phyloP scores from a whole-genome alignment of 139 green algal species.

The Chlorella ohadii region DNA sequence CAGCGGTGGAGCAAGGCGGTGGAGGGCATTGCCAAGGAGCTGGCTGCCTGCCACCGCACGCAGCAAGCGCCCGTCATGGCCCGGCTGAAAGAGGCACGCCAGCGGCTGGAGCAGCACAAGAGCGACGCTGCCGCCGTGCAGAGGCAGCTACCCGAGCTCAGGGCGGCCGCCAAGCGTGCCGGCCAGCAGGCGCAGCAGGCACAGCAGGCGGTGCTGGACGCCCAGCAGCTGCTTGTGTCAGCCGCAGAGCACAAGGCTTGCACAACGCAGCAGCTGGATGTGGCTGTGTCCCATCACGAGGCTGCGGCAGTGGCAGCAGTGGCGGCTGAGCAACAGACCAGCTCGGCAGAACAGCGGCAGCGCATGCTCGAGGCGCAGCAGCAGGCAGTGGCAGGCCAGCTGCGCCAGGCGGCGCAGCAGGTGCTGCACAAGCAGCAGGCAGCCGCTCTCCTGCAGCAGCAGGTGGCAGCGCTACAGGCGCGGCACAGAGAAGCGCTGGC shows the following conservation, averaged over 20 bases:
- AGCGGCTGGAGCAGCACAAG: slow-evolving; percentile 29
- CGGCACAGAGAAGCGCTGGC: not conserved
- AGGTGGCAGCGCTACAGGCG: slow-evolving; percentile 8
- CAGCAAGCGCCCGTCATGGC: slow-evolving; percentile 12
- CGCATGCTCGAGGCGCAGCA: slow-evolving; percentile 7
- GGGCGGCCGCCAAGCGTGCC: not conserved
- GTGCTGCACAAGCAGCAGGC: slow-evolving; percentile 2
- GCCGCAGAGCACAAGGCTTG: not conserved
- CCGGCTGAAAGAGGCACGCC: slow-evolving; percentile 30
- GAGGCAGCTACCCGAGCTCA: not conserved
- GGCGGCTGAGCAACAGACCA: slow-evolving; percentile 11
- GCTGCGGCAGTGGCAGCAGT: slow-evolving; percentile 20
- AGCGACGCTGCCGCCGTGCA: not conserved
- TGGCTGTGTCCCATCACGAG: slow-evolving; percentile 2
- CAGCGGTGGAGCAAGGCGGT: slow-evolving; percentile 30
- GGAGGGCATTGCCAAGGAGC: slow-evolving; percentile 26
- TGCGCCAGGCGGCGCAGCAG: slow-evolving; percentile 5
- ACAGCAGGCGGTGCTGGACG: not conserved
- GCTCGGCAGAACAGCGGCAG: slow-evolving; percentile 17
- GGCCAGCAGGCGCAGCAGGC: not conserved
- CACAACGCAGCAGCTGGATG: not conserved
- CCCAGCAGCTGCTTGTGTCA: not conserved
- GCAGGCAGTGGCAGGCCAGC: not conserved
- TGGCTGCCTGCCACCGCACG: slow-evolving; percentile 20
- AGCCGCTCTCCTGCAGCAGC: slow-evolving; percentile 6